These are phyloP conservation scores for Rubroboletus pulcherrimus DNA, from an alignment of 768 basidiomycete species.

Conservation along the genomic window DNA sequence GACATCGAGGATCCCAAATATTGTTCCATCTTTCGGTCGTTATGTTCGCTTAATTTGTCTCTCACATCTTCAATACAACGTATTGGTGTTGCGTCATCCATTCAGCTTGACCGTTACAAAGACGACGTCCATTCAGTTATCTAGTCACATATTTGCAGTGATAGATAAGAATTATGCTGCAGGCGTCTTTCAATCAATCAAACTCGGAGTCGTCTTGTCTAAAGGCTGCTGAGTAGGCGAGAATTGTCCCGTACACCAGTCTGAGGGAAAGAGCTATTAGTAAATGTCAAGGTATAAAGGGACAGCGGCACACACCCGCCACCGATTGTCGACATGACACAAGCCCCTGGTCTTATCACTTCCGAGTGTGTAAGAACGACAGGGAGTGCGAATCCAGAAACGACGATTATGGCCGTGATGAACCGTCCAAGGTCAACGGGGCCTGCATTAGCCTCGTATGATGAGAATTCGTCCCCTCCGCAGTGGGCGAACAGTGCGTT, in stretches of 20 bases:
- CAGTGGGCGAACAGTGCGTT: conserved; percentile 95
- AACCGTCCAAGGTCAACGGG: conserved; percentile 92
- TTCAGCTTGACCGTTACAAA: conserved; percentile 4
- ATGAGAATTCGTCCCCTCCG: conserved; percentile 82
- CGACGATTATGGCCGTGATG: conserved; percentile 84
- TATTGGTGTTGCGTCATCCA: background rate
- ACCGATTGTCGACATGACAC: conserved; percentile 91
- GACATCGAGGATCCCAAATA: background rate
- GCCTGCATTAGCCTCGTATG: conserved; percentile 66
- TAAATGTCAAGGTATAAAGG: background rate
- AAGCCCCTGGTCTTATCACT: conserved; percentile 79
- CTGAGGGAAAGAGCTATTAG: conserved; percentile 31
- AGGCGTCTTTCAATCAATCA: conserved; percentile 38
- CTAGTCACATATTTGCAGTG: conserved; percentile 17
- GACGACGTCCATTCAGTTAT: conserved; percentile 8
- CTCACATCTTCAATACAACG: background rate
- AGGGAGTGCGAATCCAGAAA: conserved; percentile 91
- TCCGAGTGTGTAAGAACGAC: conserved; percentile 89
- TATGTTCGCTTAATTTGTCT: background rate
- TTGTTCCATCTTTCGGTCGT: background rate
- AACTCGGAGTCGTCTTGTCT: conserved; percentile 80
- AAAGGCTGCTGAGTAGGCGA: conserved; percentile 83
- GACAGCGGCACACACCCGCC: conserved; percentile 55
- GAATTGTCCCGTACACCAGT: conserved; percentile 86
- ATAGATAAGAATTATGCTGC: background rate